phyloP scores from a whole-genome alignment of 2,329 filamentous ascomycete genomes.

The Periconia sp. region DNA sequence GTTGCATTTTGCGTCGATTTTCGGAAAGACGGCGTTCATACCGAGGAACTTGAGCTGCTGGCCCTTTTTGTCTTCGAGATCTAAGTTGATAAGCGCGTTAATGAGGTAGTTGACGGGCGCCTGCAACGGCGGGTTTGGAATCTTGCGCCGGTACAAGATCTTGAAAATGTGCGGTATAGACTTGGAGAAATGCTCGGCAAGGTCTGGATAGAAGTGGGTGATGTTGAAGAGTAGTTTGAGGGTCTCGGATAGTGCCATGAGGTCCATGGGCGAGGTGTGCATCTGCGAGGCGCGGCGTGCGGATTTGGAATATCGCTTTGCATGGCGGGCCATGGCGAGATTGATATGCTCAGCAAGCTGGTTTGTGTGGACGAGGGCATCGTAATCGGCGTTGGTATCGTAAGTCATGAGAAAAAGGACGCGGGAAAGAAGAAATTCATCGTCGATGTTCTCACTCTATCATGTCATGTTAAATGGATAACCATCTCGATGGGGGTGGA shows the following conservation, averaged over 20 bases:
- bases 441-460: constrained; percentile 70
- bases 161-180: constrained; percentile 71
- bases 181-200: constrained; percentile 63
- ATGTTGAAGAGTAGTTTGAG: constrained; percentile 90
- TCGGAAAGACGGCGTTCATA: constrained; percentile 66
- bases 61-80: constrained; percentile 58
- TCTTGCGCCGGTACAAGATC: constrained; percentile 65
- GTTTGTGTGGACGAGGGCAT: constrained; percentile 65
- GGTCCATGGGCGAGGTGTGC: constrained; percentile 62
- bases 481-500: background rate
- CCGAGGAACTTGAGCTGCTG: constrained; percentile 46
- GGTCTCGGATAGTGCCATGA: constrained; percentile 80
- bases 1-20: constrained; percentile 60
- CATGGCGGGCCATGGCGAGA: constrained; percentile 69
- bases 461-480: constrained; percentile 4
- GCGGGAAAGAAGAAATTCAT: constrained; percentile 83
- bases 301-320: constrained; percentile 47
- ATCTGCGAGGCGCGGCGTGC: constrained; percentile 24
- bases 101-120: constrained; percentile 71
- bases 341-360: constrained; percentile 69
- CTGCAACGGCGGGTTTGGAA: constrained; percentile 68
- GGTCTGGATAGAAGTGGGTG: constrained; percentile 70
- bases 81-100: constrained; percentile 79
- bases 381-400: constrained; percentile 68
- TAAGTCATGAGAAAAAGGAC: constrained; percentile 82